Conservation (phyloP, 139 green algal species). For the Tetraselmis striata region DNA sequence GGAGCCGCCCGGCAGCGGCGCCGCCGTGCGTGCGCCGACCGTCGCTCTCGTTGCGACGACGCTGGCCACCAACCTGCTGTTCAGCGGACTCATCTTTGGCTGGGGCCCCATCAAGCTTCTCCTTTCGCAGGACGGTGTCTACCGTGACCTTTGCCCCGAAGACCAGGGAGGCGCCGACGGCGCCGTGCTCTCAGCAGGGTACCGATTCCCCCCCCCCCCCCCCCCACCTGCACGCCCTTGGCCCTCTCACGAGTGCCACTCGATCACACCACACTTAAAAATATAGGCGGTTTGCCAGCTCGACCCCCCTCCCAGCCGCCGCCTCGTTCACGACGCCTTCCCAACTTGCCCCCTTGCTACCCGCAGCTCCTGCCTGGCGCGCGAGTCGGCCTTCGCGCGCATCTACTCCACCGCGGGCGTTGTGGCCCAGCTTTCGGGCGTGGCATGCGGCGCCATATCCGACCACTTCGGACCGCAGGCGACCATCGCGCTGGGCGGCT, state of each 20-base stretch:
- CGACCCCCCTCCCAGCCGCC: too few species aligned
- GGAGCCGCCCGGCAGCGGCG: background rate
- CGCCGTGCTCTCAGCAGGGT: too few species aligned
- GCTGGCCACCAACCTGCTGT: background rate
- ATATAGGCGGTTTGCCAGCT: too few species aligned
- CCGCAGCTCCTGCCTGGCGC: background rate
- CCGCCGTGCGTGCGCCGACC: background rate
- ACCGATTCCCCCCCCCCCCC: too few species aligned
- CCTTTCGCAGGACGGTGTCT: background rate
- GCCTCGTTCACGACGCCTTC: too few species aligned
- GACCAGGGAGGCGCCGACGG: too few species aligned
- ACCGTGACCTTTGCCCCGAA: background rate
- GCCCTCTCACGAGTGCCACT: too few species aligned
- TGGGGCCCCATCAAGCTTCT: background rate
- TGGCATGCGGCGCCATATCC: background rate
- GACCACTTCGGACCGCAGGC: background rate
- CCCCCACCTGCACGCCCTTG: too few species aligned
- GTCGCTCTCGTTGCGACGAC: background rate
- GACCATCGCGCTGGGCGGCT: background rate
- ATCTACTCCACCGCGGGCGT: background rate
- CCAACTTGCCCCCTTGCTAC: too few species aligned
- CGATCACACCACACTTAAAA: too few species aligned
- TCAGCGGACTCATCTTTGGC: background rate
- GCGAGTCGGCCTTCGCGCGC: background rate
- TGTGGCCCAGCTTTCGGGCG: background rate